Evolutionary conservation across 2,329 filamentous ascomycete species (phyloP).

Genomic region (Cadophora sp.): DNA sequence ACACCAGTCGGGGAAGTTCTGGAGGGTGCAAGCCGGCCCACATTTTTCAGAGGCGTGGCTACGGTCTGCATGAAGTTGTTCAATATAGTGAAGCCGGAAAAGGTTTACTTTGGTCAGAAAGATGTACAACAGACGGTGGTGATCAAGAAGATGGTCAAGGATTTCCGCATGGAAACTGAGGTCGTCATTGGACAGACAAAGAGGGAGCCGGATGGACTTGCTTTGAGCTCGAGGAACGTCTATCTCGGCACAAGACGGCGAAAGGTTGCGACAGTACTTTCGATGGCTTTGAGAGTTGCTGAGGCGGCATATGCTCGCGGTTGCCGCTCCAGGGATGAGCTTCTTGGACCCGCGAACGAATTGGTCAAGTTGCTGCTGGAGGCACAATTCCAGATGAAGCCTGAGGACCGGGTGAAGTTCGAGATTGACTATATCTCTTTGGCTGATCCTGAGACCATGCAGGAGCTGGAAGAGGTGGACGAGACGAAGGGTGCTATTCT

Average conservation of each 20-base stretch:
- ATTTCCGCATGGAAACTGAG: slow-evolving; percentile 81
- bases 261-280: slow-evolving; percentile 74
- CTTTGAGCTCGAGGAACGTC: slow-evolving; percentile 91
- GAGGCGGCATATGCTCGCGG: slow-evolving; percentile 67
- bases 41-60: slow-evolving; percentile 95
- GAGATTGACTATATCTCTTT: slow-evolving; percentile 94
- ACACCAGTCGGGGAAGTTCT: slow-evolving; percentile 82
- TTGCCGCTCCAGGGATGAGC: slow-evolving; percentile 62
- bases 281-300: slow-evolving; percentile 71
- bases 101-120: slow-evolving; percentile 95
- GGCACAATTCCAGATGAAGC: slow-evolving; percentile 66
- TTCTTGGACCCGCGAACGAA: slow-evolving; percentile 74
- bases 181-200: slow-evolving; percentile 78
- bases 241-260: slow-evolving; percentile 83
- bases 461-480: slow-evolving; percentile 78
- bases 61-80: slow-evolving; percentile 96
- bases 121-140: slow-evolving; percentile 96
- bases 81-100: slow-evolving; percentile 79
- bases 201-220: slow-evolving; percentile 81
- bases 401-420: slow-evolving; percentile 69
- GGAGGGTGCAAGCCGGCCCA: slow-evolving; percentile 85
- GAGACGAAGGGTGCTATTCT: slow-evolving; percentile 76
- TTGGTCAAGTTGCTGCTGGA: slow-evolving; percentile 61
- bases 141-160: slow-evolving; percentile 83
- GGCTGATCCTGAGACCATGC: slow-evolving; percentile 82